Evolutionary conservation across 2,329 filamentous ascomycete species (phyloP).

Genomic region (Trichoderma endophyticum): DNA sequence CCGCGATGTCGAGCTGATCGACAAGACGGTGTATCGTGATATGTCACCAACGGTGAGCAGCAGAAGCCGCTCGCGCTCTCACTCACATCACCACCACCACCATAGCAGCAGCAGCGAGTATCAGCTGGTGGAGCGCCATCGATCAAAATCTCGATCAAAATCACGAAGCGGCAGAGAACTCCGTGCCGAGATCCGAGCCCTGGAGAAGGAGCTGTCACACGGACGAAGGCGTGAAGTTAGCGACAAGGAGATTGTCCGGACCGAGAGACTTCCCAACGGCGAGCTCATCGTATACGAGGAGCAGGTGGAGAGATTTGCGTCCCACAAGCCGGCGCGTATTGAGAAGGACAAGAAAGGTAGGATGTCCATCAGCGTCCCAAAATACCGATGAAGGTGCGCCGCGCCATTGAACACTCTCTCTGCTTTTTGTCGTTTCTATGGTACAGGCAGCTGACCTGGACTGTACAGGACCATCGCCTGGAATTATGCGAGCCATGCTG

Average conservation of each 20-base stretch:
- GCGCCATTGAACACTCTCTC: background rate
- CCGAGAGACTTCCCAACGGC: constrained; percentile 57
- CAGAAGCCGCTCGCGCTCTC: constrained; percentile 32
- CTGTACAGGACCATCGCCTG: constrained; percentile 58
- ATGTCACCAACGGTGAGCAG: constrained; percentile 44
- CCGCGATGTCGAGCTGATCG: constrained; percentile 40
- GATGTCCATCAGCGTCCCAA: constrained; percentile 80
- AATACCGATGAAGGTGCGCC: constrained; percentile 59
- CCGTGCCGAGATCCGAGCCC: constrained; percentile 65
- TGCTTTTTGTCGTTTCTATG: constrained; percentile 16
- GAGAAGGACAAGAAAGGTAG: constrained; percentile 95
- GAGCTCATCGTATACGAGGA: constrained; percentile 64
- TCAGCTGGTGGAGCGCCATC: constrained; percentile 37
- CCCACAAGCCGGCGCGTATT: constrained; percentile 61
- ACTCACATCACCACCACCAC: constrained; percentile 31
- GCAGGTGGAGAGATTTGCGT: constrained; percentile 52
- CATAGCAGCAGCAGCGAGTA: constrained; percentile 25
- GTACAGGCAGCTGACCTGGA: constrained; percentile 32
- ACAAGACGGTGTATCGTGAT: constrained; percentile 49
- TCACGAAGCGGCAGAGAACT: constrained; percentile 60
- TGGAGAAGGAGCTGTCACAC: constrained; percentile 54
- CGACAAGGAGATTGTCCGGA: constrained; percentile 53
- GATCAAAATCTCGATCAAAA: constrained; percentile 41
- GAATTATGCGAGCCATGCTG: constrained; percentile 66
- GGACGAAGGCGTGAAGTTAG: constrained; percentile 33